Evolutionary conservation across 78 protist genomes (phyloP).

Genomic region (Monosiga brevicollis): DNA sequence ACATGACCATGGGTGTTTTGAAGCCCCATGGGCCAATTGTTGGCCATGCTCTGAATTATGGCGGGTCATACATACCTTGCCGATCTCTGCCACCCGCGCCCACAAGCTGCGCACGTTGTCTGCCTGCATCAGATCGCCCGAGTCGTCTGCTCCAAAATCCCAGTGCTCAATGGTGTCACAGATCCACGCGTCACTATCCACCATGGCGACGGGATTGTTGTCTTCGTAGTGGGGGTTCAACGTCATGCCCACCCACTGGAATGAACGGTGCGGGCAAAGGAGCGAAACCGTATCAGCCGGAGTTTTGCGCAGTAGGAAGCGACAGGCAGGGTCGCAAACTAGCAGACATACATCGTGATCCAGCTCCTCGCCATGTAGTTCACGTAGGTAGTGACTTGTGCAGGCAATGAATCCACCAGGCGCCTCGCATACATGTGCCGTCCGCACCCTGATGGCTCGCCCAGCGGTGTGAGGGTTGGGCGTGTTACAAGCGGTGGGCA

Average conservation of each 20-base stretch:
- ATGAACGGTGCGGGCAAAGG: no score
- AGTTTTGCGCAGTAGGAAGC: no score
- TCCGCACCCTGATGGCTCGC: not conserved
- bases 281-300: no score
- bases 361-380: no score
- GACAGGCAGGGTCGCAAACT: no score
- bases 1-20: no score
- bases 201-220: constrained; percentile 6
- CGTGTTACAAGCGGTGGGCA: no score
- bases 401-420: constrained; percentile 37
- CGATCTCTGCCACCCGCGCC: constrained; percentile 5
- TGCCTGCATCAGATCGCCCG: constrained; percentile 17
- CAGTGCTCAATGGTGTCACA: constrained; percentile 6
- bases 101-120: constrained; percentile 13
- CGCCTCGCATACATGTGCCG: constrained; percentile 40
- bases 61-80: no score
- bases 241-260: constrained; percentile 21
- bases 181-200: constrained; percentile 27
- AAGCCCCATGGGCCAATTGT: no score
- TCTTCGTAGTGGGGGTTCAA: constrained; percentile 37
- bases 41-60: no score
- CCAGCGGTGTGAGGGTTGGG: no score
- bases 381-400: constrained; percentile 24
- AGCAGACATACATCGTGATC: no score
- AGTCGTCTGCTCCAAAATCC: constrained; percentile 35